Percentiles rank a stretch among this genome's conserved stretches.
phyloP scores from a whole-genome alignment of 164 flowering plant genomes.

The Annona cherimola region DNA sequence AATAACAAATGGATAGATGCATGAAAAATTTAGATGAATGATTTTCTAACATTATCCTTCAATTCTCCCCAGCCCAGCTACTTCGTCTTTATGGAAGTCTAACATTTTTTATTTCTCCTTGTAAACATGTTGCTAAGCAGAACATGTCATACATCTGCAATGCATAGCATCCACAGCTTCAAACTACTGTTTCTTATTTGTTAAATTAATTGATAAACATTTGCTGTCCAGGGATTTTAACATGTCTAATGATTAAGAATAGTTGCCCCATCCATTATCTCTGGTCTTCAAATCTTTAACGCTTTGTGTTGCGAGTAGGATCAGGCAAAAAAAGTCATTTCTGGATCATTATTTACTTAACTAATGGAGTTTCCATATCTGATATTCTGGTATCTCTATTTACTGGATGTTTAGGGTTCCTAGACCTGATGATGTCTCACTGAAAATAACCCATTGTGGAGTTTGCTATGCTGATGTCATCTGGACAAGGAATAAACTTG shows the following conservation, averaged over 20 bases:
- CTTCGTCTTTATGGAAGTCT: too few species aligned
- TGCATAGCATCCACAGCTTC: too few species aligned
- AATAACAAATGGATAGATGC: too few species aligned
- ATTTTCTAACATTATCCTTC: too few species aligned
- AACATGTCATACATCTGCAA: too few species aligned
- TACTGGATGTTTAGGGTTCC: slow-evolving; percentile 32
- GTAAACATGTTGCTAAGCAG: too few species aligned
- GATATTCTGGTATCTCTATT: slow-evolving; percentile 18
- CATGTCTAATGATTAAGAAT: neutral
- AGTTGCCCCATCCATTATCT: neutral
- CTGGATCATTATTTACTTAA: neutral
- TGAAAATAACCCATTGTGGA: slow-evolving; percentile 74
- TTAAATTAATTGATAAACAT: too few species aligned
- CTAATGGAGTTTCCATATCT: slow-evolving; percentile 36
- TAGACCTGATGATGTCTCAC: slow-evolving; percentile 51
- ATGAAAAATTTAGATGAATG: too few species aligned
- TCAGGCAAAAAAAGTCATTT: neutral
- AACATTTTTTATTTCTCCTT: too few species aligned
- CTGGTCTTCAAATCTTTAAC: neutral
- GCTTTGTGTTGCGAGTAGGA: neutral
- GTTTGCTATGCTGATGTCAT: slow-evolving; percentile 71
- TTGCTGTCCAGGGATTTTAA: too few species aligned
- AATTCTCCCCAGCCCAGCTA: too few species aligned
- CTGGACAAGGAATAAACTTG: slow-evolving; percentile 44
- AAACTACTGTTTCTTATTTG: too few species aligned